Base-by-base conservation (phyloP, 2,329 filamentous ascomycete genomes). In the Monosporascus sp. region DNA sequence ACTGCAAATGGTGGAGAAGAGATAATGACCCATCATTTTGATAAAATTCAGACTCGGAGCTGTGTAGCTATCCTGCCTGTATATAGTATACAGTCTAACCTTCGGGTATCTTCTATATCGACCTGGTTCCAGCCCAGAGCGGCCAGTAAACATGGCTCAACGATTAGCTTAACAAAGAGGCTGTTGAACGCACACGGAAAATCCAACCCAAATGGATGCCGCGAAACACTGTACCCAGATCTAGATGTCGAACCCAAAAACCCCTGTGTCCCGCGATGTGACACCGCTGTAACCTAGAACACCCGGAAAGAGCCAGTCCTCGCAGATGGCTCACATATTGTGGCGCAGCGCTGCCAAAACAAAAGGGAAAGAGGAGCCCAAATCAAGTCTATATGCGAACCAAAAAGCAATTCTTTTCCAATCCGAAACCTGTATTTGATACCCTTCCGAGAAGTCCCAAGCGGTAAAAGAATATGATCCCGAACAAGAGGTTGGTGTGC, bases 21-120 rank as follows among this genome's bases (percentile, higher is more conserved):
- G 31, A 35, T 46, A n/a, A 46, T 63, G 59, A 62, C 64, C 59
- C 55, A 62, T 65, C 60, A 54, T 62, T 64, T 52, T 52, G 47
- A 58, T 60, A 48, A 63, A 60, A 60, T 59, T 65, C 60, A 55
- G 64, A 54, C 54, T 56, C 38, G 56, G 60, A 54, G 64, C 63
- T 67, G 63, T 65, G 63, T 62, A 66, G 63, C 63, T 64, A 61
- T 62, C 60, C 58, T 67, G 59, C 60, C 60, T 61, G 52, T 65
- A 49, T 60, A 25, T 67, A 68, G 57, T 67, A 63, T 68, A 68
- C 65, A 68, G 63, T 68, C 65, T 68, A 68, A 63, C 59, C 58
- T 52, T 59, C 59, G 65, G 67, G 67, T 69, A 69, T 69, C 63
- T 62, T 66, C 66, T 68, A 46, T 35, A 68, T 67, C 62, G 61